Evolutionary conservation across 352 stramenopile species (phyloP), one percentile per base, ranked within the genome.

Genomic region (Blastocystis sp.): DNA sequence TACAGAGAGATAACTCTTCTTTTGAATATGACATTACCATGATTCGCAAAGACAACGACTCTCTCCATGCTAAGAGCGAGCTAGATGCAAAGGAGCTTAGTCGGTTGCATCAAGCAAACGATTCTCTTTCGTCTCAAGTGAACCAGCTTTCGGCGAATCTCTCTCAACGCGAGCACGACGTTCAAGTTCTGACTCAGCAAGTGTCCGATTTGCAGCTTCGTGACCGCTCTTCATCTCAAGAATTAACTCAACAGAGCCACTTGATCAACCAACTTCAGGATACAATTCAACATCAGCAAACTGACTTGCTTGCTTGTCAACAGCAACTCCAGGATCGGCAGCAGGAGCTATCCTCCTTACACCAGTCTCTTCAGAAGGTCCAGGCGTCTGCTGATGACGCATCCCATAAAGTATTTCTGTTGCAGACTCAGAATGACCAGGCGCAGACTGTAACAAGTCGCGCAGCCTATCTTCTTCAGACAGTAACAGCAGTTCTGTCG

Each of bases 1-100:
- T 81, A 1, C 70, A 65, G 43, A 81, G 65, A 26, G n/a, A 64
- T 11, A 81, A 81, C 47, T 65, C n/a, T n/a, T 34, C 70, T 16
- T 81, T 63, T 37, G 70, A 81, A n/a, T 81, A 81, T 37, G 45
- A 64, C 47, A 63, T 65, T 53, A 0, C 43, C n/a, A 16, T 11
- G 6, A 64, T 81, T 43, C 65, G 65, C 16, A 24, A 76, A 24
- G 65, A 76, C 34, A 76, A 76, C 3, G 65, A 76, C n/a, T 8
- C 24, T 24, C 43, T 76, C 30, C 13, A 43, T 24, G 13, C 30
- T 76, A 26, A 55, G 30, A 76, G 39, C 43, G 65, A 76, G 41
- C 16, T 9, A n/a, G 39, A 76, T 45, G 16, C 65, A 11, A 76
- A 45, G 65, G 65, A 76, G 41, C 13, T 47, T 13, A 41, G 7